These are phyloP conservation scores for Chalara sp. DNA, from an alignment of 2,329 filamentous ascomycete genomes.

Conservation along the genomic window DNA sequence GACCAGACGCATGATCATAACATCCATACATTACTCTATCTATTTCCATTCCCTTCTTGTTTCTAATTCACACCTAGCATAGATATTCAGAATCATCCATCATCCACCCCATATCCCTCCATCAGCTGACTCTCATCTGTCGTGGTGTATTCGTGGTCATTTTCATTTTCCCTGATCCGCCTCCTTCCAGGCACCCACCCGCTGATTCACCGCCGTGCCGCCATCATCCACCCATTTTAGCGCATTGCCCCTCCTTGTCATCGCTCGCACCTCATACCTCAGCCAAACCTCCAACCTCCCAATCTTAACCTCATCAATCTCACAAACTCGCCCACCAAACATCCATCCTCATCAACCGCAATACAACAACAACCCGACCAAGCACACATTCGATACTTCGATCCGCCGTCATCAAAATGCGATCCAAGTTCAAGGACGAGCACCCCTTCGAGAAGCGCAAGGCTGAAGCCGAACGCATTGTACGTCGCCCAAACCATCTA, in stretches of 20 bases:
- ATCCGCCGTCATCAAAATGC: constrained; percentile 56
- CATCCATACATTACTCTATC: background rate
- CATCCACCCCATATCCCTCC: too few species aligned
- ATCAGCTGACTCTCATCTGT: too few species aligned
- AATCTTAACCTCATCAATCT: background rate
- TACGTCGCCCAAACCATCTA: constrained; percentile 15
- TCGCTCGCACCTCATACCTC: too few species aligned
- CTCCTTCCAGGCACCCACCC: too few species aligned
- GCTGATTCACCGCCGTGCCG: too few species aligned
- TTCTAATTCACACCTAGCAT: too few species aligned
- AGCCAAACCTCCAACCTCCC: background rate
- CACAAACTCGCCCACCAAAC: background rate
- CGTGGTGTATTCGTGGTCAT: too few species aligned
- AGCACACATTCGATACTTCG: background rate
- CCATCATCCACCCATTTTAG: too few species aligned
- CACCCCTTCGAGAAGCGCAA: constrained; percentile 99
- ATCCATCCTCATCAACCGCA: constrained; percentile 2
- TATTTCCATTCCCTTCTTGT: background rate
- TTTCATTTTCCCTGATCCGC: too few species aligned
- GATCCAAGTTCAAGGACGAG: constrained; percentile 99
- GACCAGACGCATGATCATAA: too few species aligned
- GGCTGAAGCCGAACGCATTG: constrained; percentile 86
- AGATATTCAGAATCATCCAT: too few species aligned
- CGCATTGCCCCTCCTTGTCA: too few species aligned
- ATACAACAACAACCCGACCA: constrained; percentile 2